These are phyloP conservation scores for Amylocystis lapponica DNA, from an alignment of 768 basidiomycete genomes.

Conservation along the genomic window DNA sequence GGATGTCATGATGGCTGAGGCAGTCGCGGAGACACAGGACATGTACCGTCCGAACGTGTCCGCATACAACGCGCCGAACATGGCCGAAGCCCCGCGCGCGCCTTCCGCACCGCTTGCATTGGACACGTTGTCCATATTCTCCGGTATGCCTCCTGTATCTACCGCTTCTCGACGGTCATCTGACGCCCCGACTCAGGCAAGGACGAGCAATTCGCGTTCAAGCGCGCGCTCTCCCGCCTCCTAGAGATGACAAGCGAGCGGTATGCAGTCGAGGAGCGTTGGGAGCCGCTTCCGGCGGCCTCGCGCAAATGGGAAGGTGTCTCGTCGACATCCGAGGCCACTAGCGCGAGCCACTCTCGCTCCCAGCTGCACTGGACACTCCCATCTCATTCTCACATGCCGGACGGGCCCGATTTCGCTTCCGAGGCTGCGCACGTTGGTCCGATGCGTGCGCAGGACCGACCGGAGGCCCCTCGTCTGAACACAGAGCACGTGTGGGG, in stretches of 20 bases:
- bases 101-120: conserved; percentile 29
- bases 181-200: conserved; percentile 28
- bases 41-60: conserved; percentile 51
- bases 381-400: background rate
- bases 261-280: conserved; percentile 28
- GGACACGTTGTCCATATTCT: conserved; percentile 49
- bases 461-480: conserved; percentile 30
- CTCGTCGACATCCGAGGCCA: background rate
- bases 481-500: conserved; percentile 35
- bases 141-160: conserved; percentile 22
- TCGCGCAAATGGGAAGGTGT: conserved; percentile 31
- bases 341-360: background rate
- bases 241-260: conserved; percentile 47
- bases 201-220: conserved; percentile 60
- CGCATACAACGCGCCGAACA: conserved; percentile 39
- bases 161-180: background rate
- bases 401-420: conserved; percentile 15
- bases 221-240: conserved; percentile 53
- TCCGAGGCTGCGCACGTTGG: conserved; percentile 17
- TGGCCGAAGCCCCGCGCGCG: conserved; percentile 23
- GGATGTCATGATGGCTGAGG: conserved; percentile 42
- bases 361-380: background rate
- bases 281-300: conserved; percentile 30
- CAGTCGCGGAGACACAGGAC: conserved; percentile 43
- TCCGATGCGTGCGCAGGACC: background rate